Evolutionary conservation across 306 rosid genomes (phyloP).

Genomic region (Fragaria iinumae): DNA sequence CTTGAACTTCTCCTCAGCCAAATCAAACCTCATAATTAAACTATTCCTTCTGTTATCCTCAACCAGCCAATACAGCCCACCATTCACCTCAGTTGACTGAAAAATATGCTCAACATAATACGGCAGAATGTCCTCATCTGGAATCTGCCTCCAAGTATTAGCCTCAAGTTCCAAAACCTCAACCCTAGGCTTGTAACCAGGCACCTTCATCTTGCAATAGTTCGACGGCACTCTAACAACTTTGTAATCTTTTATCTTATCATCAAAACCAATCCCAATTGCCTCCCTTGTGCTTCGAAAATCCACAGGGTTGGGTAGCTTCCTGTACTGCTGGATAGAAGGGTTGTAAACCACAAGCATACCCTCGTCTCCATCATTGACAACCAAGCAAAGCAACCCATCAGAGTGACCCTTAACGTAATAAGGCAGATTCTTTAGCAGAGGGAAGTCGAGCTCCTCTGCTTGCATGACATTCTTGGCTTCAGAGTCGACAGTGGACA

Average conservation of each 20-base stretch:
- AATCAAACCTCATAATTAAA: constrained; percentile 34
- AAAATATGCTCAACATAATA: constrained; percentile 38
- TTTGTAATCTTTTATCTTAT: constrained; percentile 24
- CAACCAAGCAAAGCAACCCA: constrained; percentile 40
- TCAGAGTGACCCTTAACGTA: constrained; percentile 50
- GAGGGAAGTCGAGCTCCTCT: constrained; percentile 19
- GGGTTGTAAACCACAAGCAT: constrained; percentile 41
- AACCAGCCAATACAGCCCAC: constrained; percentile 37
- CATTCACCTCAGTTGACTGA: constrained; percentile 30
- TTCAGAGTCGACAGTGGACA: constrained; percentile 24
- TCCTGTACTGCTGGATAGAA: constrained; percentile 31
- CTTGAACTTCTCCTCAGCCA: constrained; percentile 34
- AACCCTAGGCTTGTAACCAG: constrained; percentile 22
- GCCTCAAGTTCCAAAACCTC: constrained; percentile 25
- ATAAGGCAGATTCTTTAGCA: constrained; percentile 26
- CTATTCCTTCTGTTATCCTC: constrained; percentile 12
- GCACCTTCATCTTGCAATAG: constrained; percentile 29
- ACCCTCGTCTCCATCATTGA: constrained; percentile 36
- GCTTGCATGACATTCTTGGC: constrained; percentile 15
- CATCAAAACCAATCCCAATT: constrained; percentile 33
- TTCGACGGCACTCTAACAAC: constrained; percentile 36
- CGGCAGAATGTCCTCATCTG: constrained; percentile 33
- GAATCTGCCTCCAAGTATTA: constrained; percentile 33
- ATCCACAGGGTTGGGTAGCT: constrained; percentile 24
- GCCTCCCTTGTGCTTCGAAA: constrained; percentile 36